Percentiles rank a stretch among this genome's conserved stretches.
Evolutionary conservation across 495 filamentous ascomycete species (phyloP).

Genomic region (Aspergillus asperescens): DNA sequence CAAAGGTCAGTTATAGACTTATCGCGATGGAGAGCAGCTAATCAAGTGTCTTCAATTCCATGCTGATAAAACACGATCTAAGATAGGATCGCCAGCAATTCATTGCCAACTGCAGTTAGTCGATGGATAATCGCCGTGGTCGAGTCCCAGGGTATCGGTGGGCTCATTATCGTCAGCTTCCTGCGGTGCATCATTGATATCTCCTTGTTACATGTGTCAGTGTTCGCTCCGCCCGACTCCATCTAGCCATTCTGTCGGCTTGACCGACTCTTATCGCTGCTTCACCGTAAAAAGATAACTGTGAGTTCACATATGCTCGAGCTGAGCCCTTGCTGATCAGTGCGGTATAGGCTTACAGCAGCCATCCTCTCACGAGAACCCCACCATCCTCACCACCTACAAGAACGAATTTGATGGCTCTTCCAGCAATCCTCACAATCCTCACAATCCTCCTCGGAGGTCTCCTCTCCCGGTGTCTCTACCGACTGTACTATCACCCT

Average conservation of each 20-base stretch:
- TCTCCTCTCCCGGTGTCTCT: constrained; percentile 13
- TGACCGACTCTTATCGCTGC: background rate
- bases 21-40: too few species aligned
- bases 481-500: constrained; percentile 31
- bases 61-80: constrained; percentile 1
- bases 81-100: too few species aligned
- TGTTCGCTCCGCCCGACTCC: background rate
- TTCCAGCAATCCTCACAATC: background rate
- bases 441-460: background rate
- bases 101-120: constrained; percentile 1
- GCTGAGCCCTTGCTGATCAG: background rate
- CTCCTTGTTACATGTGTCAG: background rate
- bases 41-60: background rate
- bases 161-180: background rate
- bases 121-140: too few species aligned
- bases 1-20: too few species aligned
- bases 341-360: background rate
- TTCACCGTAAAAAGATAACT: too few species aligned
- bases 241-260: background rate
- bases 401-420: too few species aligned
- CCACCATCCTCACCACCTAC: background rate
- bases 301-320: too few species aligned
- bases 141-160: too few species aligned
- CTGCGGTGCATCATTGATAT: background rate
- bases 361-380: background rate